A percentile compares a stretch with the other conserved stretches of the same genome.
Conservation (phyloP, 345 rosid genomes). For the Brassica rapa region DNA sequence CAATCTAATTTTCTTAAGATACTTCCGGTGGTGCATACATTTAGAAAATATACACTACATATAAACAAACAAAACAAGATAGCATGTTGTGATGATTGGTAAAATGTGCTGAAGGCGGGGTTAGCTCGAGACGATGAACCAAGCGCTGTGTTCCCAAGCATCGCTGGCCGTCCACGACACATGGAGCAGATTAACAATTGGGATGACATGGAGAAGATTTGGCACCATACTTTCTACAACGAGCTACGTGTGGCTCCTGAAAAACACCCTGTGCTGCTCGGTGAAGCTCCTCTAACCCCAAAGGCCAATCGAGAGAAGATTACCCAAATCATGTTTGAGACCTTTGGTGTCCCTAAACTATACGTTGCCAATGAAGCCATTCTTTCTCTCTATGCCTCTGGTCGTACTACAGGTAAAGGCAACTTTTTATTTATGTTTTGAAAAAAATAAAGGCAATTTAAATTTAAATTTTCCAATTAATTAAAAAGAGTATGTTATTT, state of each 20-base stretch:
- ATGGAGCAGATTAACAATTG: background rate
- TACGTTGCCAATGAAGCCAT: background rate
- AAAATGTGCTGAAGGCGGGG: background rate
- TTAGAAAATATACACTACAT: background rate
- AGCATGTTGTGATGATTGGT: background rate
- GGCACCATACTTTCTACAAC: background rate
- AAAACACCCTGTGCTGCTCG: background rate
- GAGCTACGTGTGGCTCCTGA: background rate
- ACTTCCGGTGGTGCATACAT: background rate
- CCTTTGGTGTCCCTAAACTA: background rate
- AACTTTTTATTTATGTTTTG: background rate
- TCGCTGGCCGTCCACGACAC: background rate
- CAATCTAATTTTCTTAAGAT: too few relatives aligned
- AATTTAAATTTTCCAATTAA: background rate
- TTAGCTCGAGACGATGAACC: background rate
- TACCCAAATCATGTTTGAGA: background rate
- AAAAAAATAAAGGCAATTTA: background rate
- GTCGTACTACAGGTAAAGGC: background rate
- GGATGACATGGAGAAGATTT: background rate
- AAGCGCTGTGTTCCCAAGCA: background rate
- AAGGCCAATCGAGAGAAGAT: background rate
- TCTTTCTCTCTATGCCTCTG: background rate
- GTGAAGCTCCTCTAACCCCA: background rate
- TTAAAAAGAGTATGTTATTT: background rate
- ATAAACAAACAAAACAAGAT: background rate